A percentile compares a stretch with the other conserved stretches of the same genome.
Conservation (phyloP, 768 basidiomycete genomes). For the Tylopilus subfusipes region DNA sequence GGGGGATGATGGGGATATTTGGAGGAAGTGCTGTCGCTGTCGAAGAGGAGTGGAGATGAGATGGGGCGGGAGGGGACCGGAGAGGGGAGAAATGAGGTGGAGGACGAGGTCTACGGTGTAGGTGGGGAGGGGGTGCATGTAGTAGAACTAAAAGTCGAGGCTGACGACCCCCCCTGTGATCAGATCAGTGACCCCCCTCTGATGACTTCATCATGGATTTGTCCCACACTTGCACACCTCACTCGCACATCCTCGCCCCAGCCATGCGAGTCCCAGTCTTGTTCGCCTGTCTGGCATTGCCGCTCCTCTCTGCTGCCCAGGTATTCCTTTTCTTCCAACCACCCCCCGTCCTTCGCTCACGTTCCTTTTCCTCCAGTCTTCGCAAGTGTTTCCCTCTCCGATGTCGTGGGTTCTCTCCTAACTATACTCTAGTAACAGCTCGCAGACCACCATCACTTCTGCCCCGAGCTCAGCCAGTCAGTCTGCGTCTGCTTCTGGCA, state of each 20-base stretch:
- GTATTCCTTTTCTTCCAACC: conserved; percentile 15
- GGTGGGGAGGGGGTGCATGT: conserved; percentile 35
- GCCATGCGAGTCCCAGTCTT: conserved; percentile 33
- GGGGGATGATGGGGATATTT: conserved; percentile 47
- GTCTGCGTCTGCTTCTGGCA: conserved; percentile 19
- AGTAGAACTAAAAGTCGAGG: background rate
- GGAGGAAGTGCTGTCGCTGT: conserved; percentile 65
- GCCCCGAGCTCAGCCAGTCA: conserved; percentile 36
- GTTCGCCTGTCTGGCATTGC: conserved; percentile 29
- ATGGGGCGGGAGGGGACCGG: conserved; percentile 52
- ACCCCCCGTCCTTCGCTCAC: background rate
- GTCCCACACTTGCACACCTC: conserved; percentile 5
- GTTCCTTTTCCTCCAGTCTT: conserved; percentile 22
- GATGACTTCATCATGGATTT: conserved; percentile 1
- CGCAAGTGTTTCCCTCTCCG: conserved; percentile 36
- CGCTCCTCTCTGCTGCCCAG: conserved; percentile 31
- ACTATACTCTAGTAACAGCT: conserved; percentile 41
- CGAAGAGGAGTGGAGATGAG: conserved; percentile 56
- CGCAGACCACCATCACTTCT: conserved; percentile 46
- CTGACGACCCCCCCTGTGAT: background rate
- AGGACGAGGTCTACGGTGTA: conserved; percentile 47
- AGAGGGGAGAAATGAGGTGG: conserved; percentile 53
- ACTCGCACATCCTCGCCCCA: background rate
- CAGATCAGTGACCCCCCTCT: conserved; percentile 7
- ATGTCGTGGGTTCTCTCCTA: conserved; percentile 26